Evolutionary conservation across 345 rosid species (phyloP), one percentile per base, ranked within the genome.

Genomic region (Viola odorata): DNA sequence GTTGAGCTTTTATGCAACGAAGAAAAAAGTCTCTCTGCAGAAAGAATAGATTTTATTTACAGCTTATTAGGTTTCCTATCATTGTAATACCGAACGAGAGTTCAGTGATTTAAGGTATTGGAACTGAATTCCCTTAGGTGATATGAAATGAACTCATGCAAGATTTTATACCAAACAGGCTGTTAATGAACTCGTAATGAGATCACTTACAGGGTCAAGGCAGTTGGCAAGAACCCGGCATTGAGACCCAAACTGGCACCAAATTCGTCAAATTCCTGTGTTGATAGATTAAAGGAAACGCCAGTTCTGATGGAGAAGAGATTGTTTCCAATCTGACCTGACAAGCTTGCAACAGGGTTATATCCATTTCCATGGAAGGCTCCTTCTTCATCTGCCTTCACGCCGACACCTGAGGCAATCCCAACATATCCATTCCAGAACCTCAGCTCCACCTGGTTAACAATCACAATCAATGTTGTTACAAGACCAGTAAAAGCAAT

Each of bases 131-230:
- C 32, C 1, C 32, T 23, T 23, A 2, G 32, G 32, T 23, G 32
- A 23, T 23, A 23, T 23, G 32, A 23, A 23, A 23, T 23, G 32
- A 23, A 23, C 32, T 23, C 32, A 23, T 23, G 32, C 32, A 23
- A 23, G 32, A 23, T 1, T 23, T 23, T 23, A 23, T 23, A 23
- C 1, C 32, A 23, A 23, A 23, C 32, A 23, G 32, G 32, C 32
- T 23, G 32, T 23, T 23, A 23, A 23, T 23, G 32, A 23, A 23
- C 32, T 23, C 32, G 32, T 23, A 23, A 23, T 23, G 2, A 23
- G 62, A 45, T 59, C 62, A 73, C 85, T 77, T 58, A 82, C 91
- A 78, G 6, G 58, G 69, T 77, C 61, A 85, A 62, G 68, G 91
- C 77, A 65, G 82, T 74, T 42, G 38, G 49, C 6, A 80, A 54